Evolutionary conservation across 495 filamentous ascomycete species (phyloP).

Genomic region (Margaritispora aquatica): DNA sequence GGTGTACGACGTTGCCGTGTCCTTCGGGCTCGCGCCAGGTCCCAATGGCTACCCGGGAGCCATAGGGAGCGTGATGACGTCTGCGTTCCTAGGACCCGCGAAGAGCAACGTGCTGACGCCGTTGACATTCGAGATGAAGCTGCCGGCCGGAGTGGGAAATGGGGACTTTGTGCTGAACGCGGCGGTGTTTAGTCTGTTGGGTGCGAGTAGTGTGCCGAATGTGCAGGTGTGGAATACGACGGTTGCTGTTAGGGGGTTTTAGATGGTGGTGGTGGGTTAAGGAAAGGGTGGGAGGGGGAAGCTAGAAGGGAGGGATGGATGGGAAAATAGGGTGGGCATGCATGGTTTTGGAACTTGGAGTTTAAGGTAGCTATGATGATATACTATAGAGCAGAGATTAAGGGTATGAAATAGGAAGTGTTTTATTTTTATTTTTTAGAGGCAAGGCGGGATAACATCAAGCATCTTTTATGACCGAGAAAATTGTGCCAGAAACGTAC

Average conservation of each 20-base stretch:
- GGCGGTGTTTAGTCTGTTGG: conserved; percentile 12
- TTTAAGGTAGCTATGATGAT: too few species aligned
- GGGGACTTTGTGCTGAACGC: background rate
- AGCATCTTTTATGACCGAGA: too few species aligned
- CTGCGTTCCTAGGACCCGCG: conserved; percentile 8
- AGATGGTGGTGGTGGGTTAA: background rate
- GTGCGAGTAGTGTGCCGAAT: conserved; percentile 2
- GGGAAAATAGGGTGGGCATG: too few species aligned
- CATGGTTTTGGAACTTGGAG: too few species aligned
- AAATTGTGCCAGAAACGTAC: too few species aligned
- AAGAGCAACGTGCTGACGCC: conserved; percentile 7
- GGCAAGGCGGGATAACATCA: too few species aligned
- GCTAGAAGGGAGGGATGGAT: too few species aligned
- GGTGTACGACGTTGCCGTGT: conserved; percentile 13
- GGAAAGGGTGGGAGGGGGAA: background rate
- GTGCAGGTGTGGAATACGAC: conserved; percentile 3
- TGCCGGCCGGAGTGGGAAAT: background rate
- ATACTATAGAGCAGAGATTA: too few species aligned
- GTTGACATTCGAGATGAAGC: conserved; percentile 3
- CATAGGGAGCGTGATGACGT: conserved; percentile 9
- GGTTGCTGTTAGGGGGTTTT: conserved; percentile 9
- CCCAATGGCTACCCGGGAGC: conserved; percentile 4
- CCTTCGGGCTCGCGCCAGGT: conserved; percentile 11
- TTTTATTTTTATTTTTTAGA: too few species aligned
- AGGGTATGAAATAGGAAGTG: too few species aligned